Evolutionary conservation across 768 basidiomycete species (phyloP).

Genomic region (Pisolithus tinctorius): DNA sequence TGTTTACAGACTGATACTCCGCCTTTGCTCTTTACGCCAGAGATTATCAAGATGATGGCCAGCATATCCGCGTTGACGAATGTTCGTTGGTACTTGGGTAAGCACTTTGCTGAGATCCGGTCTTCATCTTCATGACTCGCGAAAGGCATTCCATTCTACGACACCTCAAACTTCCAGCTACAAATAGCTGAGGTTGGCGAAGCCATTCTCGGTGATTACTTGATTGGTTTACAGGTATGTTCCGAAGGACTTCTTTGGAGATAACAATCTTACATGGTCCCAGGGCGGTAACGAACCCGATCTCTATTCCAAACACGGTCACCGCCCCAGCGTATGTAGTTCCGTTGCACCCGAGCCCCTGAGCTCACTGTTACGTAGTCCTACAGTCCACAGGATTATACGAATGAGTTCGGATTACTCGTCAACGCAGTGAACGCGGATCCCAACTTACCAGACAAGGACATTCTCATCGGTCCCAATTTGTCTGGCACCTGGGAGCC

Average conservation of each 20-base stretch:
- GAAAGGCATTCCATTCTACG: constrained; percentile 58
- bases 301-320: constrained; percentile 47
- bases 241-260: not conserved
- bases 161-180: constrained; percentile 46
- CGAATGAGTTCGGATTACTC: constrained; percentile 44
- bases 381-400: constrained; percentile 36
- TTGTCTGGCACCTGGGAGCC: constrained; percentile 51
- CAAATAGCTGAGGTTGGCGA: constrained; percentile 53
- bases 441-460: constrained; percentile 31
- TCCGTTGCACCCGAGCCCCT: no score
- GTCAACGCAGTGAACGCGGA: constrained; percentile 37
- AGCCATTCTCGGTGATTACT: constrained; percentile 52
- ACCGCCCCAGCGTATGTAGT: constrained; percentile 18
- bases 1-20: constrained; percentile 56
- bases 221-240: constrained; percentile 46
- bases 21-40: constrained; percentile 54
- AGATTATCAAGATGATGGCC: constrained; percentile 58
- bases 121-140: constrained; percentile 12
- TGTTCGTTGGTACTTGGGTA: constrained; percentile 61
- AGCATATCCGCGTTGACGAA: constrained; percentile 54
- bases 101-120: not conserved
- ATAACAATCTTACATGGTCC: not conserved
- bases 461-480: constrained; percentile 57
- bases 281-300: constrained; percentile 79
- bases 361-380: constrained; percentile 13